Conservation (phyloP, 1,284 basidiomycete genomes). For the Somion occarium region DNA sequence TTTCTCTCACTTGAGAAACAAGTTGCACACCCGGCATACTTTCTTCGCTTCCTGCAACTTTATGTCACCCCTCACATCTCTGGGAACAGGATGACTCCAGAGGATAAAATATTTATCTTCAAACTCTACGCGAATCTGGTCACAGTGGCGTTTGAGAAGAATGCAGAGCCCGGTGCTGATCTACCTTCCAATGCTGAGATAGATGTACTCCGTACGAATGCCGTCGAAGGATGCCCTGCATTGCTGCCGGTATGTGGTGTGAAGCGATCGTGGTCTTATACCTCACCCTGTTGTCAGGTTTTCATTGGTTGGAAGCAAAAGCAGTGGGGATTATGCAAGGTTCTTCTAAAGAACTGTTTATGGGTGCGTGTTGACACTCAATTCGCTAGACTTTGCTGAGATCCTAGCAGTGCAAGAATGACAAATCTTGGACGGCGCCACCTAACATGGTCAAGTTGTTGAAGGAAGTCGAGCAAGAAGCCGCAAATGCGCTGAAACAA, state of each 20-base stretch:
- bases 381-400: constrained; percentile 6
- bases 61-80: constrained; percentile 42
- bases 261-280: too few species aligned
- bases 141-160: constrained; percentile 11
- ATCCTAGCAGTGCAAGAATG: constrained; percentile 38
- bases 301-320: too few species aligned
- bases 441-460: constrained; percentile 36
- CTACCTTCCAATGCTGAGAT: constrained; percentile 12
- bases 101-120: constrained; percentile 42
- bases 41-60: constrained; percentile 50
- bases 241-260: constrained; percentile 42
- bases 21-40: constrained; percentile 36
- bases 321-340: constrained; percentile 17
- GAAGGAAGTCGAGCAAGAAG: constrained; percentile 32
- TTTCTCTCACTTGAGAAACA: constrained; percentile 39
- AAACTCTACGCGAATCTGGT: constrained; percentile 20
- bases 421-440: constrained; percentile 42
- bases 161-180: neutral
- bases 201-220: constrained; percentile 34
- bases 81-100: constrained; percentile 38
- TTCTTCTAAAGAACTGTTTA: constrained; percentile 8
- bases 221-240: constrained; percentile 41
- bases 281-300: too few species aligned
- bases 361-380: neutral
- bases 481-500: constrained; percentile 18